Evolutionary conservation across 768 basidiomycete species (phyloP).

Genomic region (Nidularia sp.): DNA sequence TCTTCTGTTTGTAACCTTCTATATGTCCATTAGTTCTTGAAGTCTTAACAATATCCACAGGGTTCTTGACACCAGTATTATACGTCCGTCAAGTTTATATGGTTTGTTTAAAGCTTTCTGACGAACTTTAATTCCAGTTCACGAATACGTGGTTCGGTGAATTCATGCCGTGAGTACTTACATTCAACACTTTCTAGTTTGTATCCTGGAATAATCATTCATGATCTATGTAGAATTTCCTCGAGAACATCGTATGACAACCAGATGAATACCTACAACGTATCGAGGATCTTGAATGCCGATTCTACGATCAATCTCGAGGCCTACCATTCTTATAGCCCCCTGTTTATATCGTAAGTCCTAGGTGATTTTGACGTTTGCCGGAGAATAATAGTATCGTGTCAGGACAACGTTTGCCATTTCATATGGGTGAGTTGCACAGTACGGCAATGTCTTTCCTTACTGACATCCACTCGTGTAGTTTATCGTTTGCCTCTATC

Average conservation of each 20-base stretch:
- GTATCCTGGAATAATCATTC: not conserved
- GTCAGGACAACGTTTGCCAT: constrained; percentile 60
- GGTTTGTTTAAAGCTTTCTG: not conserved
- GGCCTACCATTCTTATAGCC: constrained; percentile 51
- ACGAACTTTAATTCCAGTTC: constrained; percentile 26
- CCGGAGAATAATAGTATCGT: not conserved
- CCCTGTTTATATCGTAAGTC: constrained; percentile 50
- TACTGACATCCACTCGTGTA: not conserved
- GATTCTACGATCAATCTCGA: constrained; percentile 49
- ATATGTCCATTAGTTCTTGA: not conserved
- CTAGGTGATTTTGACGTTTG: not conserved
- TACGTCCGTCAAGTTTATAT: constrained; percentile 30
- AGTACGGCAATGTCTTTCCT: not conserved
- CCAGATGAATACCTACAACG: constrained; percentile 50
- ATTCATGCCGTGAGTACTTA: constrained; percentile 46
- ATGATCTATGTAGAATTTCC: constrained; percentile 37
- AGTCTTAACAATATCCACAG: constrained; percentile 10
- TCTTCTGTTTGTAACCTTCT: constrained; percentile 45
- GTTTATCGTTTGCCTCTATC: constrained; percentile 70
- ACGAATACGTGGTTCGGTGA: constrained; percentile 56
- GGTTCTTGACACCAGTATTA: constrained; percentile 55
- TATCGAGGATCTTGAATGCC: constrained; percentile 46
- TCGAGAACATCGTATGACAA: constrained; percentile 62
- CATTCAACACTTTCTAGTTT: not conserved
- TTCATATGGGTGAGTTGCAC: constrained; percentile 48